Conservation (phyloP, 345 rosid genomes). For the Cochlearia excelsa region DNA sequence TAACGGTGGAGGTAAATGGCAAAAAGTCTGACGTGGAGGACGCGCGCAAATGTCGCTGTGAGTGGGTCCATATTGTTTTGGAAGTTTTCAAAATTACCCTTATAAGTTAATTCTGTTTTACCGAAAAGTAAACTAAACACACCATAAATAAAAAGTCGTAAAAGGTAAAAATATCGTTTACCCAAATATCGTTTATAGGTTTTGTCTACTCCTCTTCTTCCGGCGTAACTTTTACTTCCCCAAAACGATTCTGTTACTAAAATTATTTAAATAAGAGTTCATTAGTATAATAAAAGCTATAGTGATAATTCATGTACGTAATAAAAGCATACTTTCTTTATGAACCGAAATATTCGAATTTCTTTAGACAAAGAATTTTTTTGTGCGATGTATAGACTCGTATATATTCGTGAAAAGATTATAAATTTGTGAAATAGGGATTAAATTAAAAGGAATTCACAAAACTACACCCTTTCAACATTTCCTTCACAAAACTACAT, state of each 20-base stretch:
- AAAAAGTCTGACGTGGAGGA: conserved; percentile 63
- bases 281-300: neutral
- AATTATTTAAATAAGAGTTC: neutral
- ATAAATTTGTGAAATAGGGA: neutral
- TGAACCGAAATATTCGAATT: neutral
- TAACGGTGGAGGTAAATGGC: conserved; percentile 21
- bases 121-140: too few relatives aligned
- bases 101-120: neutral
- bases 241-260: conserved; percentile 11
- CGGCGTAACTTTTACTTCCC: conserved; percentile 18
- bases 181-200: too few relatives aligned
- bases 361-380: conserved; percentile 1
- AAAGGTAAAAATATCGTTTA: too few relatives aligned
- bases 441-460: too few relatives aligned
- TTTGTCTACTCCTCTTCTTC: conserved; percentile 17
- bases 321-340: conserved; percentile 1
- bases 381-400: neutral
- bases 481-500: too few relatives aligned
- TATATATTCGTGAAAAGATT: neutral
- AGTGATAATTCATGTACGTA: neutral
- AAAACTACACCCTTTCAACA: too few relatives aligned
- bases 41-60: conserved; percentile 83
- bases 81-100: conserved; percentile 13
- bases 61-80: conserved; percentile 2
- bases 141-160: too few relatives aligned